Evolutionary conservation across 179 eudicot genomes (phyloP).

Genomic region (Beta macrorhiza): DNA sequence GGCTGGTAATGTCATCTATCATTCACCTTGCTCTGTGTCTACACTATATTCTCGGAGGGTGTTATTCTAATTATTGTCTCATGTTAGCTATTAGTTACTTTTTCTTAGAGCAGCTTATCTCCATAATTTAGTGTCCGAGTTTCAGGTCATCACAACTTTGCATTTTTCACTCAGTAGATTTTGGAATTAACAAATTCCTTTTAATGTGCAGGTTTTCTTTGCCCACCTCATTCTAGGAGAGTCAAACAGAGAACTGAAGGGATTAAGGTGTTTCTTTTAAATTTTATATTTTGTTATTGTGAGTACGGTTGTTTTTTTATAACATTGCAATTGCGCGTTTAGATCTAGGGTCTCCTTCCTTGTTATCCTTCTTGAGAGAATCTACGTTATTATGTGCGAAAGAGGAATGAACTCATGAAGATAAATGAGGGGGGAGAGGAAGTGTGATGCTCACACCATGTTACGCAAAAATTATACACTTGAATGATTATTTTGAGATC

Average conservation of each 20-base stretch:
- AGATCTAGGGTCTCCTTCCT: neutral
- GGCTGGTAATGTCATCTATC: constrained; percentile 53
- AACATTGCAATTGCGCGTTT: neutral
- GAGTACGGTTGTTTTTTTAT: neutral
- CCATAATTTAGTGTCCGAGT: neutral
- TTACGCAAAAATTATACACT: neutral
- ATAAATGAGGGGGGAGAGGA: neutral
- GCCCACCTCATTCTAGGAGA: constrained; percentile 89
- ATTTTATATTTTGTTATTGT: constrained; percentile 14
- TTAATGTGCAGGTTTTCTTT: constrained; percentile 81
- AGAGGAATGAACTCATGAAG: neutral
- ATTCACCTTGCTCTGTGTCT: constrained; percentile 7
- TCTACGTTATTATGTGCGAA: neutral
- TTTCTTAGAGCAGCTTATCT: neutral
- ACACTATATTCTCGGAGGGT: neutral
- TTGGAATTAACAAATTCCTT: constrained; percentile 14
- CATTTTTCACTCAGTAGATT: constrained; percentile 2
- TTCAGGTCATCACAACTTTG: neutral
- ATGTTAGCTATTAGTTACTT: neutral
- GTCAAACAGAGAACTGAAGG: constrained; percentile 83
- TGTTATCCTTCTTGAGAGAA: neutral
- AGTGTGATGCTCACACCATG: neutral
- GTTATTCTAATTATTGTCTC: neutral
- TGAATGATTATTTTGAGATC: neutral
- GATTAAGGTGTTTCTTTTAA: constrained; percentile 58